A percentile compares a stretch with the other conserved stretches of the same genome.
Evolutionary conservation across 305 asterid species (phyloP).

Genomic region (Rubia tinctorum): DNA sequence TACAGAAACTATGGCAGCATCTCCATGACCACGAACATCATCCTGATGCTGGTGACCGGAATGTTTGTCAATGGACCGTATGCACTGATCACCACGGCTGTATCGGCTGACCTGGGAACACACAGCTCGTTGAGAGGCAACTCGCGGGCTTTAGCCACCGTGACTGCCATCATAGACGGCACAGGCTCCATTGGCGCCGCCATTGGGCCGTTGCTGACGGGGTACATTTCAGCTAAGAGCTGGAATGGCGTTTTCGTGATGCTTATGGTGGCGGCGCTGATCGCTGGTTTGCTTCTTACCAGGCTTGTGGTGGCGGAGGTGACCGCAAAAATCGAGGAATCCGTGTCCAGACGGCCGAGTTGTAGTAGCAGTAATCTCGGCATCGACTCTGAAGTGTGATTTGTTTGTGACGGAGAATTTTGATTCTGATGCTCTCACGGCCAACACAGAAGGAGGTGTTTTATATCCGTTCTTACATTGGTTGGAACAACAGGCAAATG

Average conservation of each 20-base stretch:
- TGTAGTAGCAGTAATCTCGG: constrained; percentile 19
- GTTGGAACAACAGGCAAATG: constrained; percentile 15
- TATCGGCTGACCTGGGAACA: constrained; percentile 95
- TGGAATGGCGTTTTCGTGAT: constrained; percentile 88
- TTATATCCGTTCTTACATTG: constrained; percentile 20
- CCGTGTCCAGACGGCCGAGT: constrained; percentile 24
- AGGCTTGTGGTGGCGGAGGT: constrained; percentile 87
- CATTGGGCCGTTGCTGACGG: constrained; percentile 80
- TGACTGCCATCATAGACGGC: constrained; percentile 91
- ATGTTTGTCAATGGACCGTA: constrained; percentile 93
- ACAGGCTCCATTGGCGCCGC: constrained; percentile 98
- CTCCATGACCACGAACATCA: constrained; percentile 65
- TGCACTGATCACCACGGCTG: constrained; percentile 97
- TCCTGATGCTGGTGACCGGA: constrained; percentile 79
- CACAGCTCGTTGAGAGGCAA: constrained; percentile 85
- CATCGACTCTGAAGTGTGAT: constrained; percentile 46
- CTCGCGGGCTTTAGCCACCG: constrained; percentile 83
- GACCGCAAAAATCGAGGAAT: constrained; percentile 52
- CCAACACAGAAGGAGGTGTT: constrained; percentile 18
- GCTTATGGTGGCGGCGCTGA: constrained; percentile 83
- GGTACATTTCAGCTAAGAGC: constrained; percentile 80
- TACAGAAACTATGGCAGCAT: constrained; percentile 77
- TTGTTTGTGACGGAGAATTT: constrained; percentile 4
- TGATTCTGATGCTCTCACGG: not conserved
- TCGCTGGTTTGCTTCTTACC: constrained; percentile 83